Base-by-base conservation (phyloP, 495 filamentous ascomycete species). In the Neohortaea acidophila region DNA sequence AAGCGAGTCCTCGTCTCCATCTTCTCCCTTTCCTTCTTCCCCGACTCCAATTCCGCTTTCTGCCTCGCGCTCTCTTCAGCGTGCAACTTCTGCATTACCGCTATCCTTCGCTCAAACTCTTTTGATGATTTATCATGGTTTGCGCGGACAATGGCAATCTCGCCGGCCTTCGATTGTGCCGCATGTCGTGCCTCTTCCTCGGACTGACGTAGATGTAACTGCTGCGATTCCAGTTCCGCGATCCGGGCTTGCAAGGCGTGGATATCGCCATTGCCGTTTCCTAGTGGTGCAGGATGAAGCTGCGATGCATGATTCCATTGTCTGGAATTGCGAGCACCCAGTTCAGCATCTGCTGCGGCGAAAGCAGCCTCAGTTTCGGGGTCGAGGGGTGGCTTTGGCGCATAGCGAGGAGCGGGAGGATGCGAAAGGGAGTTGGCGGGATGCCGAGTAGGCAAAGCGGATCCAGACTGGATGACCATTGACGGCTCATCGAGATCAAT, bases 121-220 rank as follows among this genome's bases (percentile, higher is more conserved):
- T 69, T 64, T 11, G 53, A 53, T 18, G 65, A 48, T 40, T 69
- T 75, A 2, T 61, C 57, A 35, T 72, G 66, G 36, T 80, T 79
- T 4, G 69, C 67, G 5, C 79, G 73, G 21, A 81, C 65, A 9
- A 80, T 80, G 15, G 75, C 61, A 20, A 74, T 74, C 56, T 84
- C 79, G 2, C 79, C 79, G 9, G 64, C 51, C 54, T 77, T 79
- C 11, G 67, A 61, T 42, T 65, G 59, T 0, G 64, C 59, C 26
- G 57, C 55, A 12, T 56, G 53, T 51, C 63, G 71, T 9, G 71
- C 72, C 10, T 59, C 57, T 23, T 65, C 50, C 20, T 72, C 48
- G 17, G 67, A 59, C 33, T 61, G 55, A 38, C 61, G 54, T 15
- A 75, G 58, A 12, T 54, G 55, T 18, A 67, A 60, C 36, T 61